phyloP scores from a whole-genome alignment of 179 eudicot genomes.

The Sideroxylon spinosum region DNA sequence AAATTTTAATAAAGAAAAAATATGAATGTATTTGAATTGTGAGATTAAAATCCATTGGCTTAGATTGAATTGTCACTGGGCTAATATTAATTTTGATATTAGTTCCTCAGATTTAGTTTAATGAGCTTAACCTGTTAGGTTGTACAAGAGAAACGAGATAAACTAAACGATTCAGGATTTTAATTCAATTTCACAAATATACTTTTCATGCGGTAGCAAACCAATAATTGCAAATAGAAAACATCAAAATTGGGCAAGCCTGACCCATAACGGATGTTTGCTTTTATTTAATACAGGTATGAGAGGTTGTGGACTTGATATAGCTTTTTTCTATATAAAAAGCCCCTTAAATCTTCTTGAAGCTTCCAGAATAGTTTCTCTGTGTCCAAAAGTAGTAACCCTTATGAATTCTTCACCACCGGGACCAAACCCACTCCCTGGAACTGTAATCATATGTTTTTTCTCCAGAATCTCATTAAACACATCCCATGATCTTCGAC shows the following conservation, averaged over 20 bases:
- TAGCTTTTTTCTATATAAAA: constrained; percentile 17
- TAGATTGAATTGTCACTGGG: too few relatives aligned
- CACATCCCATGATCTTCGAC: constrained; percentile 61
- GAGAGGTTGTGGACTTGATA: neutral
- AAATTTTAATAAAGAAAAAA: too few relatives aligned
- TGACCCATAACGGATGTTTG: neutral
- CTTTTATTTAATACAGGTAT: neutral
- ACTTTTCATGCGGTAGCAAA: neutral
- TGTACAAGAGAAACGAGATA: too few relatives aligned
- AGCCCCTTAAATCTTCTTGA: constrained; percentile 48
- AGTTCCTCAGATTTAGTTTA: too few relatives aligned
- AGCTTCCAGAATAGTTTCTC: constrained; percentile 63
- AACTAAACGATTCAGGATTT: too few relatives aligned
- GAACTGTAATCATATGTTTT: constrained; percentile 68
- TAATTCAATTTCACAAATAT: too few relatives aligned
- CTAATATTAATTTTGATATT: too few relatives aligned
- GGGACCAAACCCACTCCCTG: constrained; percentile 75
- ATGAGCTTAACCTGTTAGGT: too few relatives aligned
- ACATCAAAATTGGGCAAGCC: too few relatives aligned
- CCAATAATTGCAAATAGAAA: neutral
- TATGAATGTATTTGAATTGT: too few relatives aligned
- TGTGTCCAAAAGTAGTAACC: constrained; percentile 61
- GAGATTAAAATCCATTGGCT: too few relatives aligned
- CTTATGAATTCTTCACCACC: constrained; percentile 71
- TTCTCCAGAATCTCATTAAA: constrained; percentile 59